Percentiles rank a stretch among this genome's conserved stretches.
Conservation (phyloP, 2,329 filamentous ascomycete genomes). For the Phialophora macrospora region DNA sequence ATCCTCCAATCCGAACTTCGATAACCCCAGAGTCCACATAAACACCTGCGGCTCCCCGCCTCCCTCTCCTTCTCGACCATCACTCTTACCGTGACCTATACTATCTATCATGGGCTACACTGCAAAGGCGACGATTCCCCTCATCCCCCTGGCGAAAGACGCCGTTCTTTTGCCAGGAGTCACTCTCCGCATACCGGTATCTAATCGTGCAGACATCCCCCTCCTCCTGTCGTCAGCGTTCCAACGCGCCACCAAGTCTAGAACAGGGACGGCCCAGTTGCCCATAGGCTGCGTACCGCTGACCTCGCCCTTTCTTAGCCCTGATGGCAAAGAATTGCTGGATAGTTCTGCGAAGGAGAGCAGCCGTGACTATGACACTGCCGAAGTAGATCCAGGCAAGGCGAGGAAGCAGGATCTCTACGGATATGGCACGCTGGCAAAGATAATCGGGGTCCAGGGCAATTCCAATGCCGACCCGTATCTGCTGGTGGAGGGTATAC, state of each 20-base stretch:
- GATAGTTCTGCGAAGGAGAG: slow-evolving; percentile 63
- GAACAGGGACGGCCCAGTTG: slow-evolving; percentile 68
- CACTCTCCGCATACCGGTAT: slow-evolving; percentile 81
- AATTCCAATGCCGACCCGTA: slow-evolving; percentile 76
- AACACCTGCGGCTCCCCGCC: slow-evolving; percentile 14
- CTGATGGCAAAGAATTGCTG: slow-evolving; percentile 76
- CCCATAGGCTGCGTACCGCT: slow-evolving; percentile 88
- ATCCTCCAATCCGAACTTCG: slow-evolving; percentile 9
- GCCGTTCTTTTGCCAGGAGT: slow-evolving; percentile 84
- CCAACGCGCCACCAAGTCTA: slow-evolving; percentile 70
- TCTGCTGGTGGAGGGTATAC: slow-evolving; percentile 82
- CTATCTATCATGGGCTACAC: slow-evolving; percentile 38
- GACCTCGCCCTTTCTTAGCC: slow-evolving; percentile 72
- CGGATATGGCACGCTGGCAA: slow-evolving; percentile 78
- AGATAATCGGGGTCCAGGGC: slow-evolving; percentile 78
- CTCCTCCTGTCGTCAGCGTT: slow-evolving; percentile 86
- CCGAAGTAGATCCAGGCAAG: slow-evolving; percentile 62
- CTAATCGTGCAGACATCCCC: slow-evolving; percentile 82
- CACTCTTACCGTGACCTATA: background rate
- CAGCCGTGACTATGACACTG: slow-evolving; percentile 28
- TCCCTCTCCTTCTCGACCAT: slow-evolving; percentile 8
- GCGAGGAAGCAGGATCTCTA: slow-evolving; percentile 76
- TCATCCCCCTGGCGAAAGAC: slow-evolving; percentile 81
- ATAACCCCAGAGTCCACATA: slow-evolving; percentile 21
- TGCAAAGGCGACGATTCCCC: slow-evolving; percentile 61